Percentiles rank a stretch among this genome's conserved stretches.
phyloP scores from a whole-genome alignment of 2,329 filamentous ascomycete species.

The Alternaria conjuncta region DNA sequence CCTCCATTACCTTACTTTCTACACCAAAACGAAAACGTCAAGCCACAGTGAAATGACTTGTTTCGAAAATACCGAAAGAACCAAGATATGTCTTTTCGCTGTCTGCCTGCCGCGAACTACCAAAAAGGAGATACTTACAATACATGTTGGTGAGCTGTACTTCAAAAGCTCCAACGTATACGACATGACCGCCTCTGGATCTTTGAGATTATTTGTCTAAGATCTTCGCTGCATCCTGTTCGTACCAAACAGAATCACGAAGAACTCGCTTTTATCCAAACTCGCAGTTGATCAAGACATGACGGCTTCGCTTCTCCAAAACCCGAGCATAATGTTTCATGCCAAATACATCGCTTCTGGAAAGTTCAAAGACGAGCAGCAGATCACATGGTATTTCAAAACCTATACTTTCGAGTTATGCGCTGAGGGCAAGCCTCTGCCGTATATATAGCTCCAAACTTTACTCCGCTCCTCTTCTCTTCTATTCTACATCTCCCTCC shows the following conservation, averaged over 20 bases:
- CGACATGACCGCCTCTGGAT: background rate
- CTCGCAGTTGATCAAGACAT: accelerated
- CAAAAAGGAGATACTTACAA: accelerated
- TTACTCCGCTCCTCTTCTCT: background rate
- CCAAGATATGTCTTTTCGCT: background rate
- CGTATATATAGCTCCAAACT: background rate
- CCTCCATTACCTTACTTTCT: background rate
- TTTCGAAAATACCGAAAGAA: too few species aligned
- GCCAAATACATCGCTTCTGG: background rate
- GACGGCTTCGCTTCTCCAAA: background rate
- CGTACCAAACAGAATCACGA: background rate
- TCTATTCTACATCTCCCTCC: background rate
- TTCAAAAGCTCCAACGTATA: background rate
- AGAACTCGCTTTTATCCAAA: background rate
- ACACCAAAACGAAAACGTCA: background rate
- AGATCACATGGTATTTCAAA: background rate
- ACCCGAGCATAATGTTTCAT: background rate
- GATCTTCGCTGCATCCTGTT: background rate
- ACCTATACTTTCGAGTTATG: background rate
- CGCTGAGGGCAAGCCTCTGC: background rate
- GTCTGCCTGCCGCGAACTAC: background rate
- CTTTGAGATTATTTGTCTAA: background rate
- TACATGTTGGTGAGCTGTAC: background rate
- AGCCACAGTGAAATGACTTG: too few species aligned
- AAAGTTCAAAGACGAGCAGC: background rate